Evolutionary conservation across 73 alveolate species (phyloP).

Genomic region (Tetrahymena elliotti): DNA sequence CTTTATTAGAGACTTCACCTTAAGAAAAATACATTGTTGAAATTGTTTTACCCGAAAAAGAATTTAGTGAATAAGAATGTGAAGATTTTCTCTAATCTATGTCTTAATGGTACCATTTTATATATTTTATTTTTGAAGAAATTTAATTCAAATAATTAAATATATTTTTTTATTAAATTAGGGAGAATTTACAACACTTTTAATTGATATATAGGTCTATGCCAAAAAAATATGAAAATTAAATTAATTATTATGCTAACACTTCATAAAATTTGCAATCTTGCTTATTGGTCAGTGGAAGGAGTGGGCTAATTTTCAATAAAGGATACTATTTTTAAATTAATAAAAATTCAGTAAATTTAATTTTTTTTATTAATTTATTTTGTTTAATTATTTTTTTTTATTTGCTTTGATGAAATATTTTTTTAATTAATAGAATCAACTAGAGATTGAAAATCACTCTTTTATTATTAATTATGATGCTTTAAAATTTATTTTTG

Average conservation of each 20-base stretch:
- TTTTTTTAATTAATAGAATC: neutral
- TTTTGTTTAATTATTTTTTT: too few species aligned
- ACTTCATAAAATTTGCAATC: neutral
- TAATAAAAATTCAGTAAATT: neutral
- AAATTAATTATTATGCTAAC: neutral
- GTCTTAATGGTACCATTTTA: neutral
- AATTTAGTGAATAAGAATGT: neutral
- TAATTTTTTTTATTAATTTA: neutral
- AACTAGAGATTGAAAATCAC: neutral
- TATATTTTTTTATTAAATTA: neutral
- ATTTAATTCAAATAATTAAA: neutral
- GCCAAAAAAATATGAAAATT: neutral
- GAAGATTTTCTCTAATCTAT: neutral
- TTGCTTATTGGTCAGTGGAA: neutral
- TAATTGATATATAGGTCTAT: neutral
- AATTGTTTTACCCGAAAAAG: neutral
- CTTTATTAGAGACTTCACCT: neutral
- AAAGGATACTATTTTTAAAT: neutral
- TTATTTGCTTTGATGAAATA: neutral
- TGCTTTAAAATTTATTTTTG: neutral
- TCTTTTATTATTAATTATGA: neutral
- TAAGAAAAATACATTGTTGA: neutral
- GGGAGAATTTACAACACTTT: neutral
- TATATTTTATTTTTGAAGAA: neutral
- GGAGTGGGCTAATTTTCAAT: neutral